phyloP scores from a whole-genome alignment of 192 early-diverging fungal genomes.

The Coemansia sp. region DNA sequence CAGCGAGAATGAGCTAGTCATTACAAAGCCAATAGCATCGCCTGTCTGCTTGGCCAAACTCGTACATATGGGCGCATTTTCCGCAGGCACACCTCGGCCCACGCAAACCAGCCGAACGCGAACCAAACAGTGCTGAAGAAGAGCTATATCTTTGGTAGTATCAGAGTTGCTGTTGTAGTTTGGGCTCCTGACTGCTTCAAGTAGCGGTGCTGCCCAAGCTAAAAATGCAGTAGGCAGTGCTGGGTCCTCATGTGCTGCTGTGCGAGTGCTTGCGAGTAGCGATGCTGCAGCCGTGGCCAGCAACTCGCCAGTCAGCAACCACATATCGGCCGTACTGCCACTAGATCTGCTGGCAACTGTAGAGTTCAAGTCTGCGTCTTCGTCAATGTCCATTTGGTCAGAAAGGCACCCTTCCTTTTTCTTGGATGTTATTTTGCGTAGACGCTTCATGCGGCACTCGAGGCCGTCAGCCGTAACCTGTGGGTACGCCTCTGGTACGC shows the following conservation, averaged over 20 bases:
- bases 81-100: slow-evolving; percentile 40
- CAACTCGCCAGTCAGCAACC: slow-evolving; percentile 38
- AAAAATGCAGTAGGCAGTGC: slow-evolving; percentile 7
- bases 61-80: slow-evolving; percentile 37
- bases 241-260: neutral
- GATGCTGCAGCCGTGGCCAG: slow-evolving; percentile 4
- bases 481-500: slow-evolving; percentile 19
- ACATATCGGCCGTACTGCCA: slow-evolving; percentile 17
- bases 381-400: neutral
- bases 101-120: slow-evolving; percentile 41
- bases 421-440: slow-evolving; percentile 23
- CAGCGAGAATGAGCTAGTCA: slow-evolving; percentile 48
- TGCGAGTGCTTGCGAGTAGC: neutral
- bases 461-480: slow-evolving; percentile 16
- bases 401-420: slow-evolving; percentile 2
- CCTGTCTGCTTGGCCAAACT: neutral
- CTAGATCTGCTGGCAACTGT: neutral
- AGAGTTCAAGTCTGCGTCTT: neutral
- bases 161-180: neutral
- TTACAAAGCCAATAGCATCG: slow-evolving; percentile 39
- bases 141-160: neutral
- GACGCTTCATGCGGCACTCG: slow-evolving; percentile 41
- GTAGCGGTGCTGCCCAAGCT: slow-evolving; percentile 37
- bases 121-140: slow-evolving; percentile 31
- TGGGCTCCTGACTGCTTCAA: slow-evolving; percentile 1